Percentiles rank a stretch among this genome's conserved stretches.
phyloP scores from a whole-genome alignment of 495 filamentous ascomycete genomes.

The Pyronema domesticum region DNA sequence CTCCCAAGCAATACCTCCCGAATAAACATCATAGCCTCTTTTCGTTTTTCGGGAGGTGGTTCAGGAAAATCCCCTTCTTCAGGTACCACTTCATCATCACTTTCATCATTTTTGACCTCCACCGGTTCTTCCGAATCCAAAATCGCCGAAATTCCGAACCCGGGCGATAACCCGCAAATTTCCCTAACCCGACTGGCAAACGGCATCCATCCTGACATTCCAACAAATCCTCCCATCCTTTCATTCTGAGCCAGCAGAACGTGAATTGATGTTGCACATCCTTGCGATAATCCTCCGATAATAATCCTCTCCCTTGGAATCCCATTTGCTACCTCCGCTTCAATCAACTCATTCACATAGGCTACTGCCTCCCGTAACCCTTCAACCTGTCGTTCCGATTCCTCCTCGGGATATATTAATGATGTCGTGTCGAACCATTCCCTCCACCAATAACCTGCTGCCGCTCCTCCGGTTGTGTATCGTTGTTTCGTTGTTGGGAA shows the following conservation, averaged over 20 bases:
- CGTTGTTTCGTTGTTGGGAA: constrained; percentile 33
- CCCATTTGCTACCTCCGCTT: constrained; percentile 28
- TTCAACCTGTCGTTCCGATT: constrained; percentile 30
- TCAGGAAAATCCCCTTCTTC: not conserved
- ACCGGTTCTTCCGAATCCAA: not conserved
- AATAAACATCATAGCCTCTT: not conserved
- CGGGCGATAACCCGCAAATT: not conserved
- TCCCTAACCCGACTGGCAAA: constrained; percentile 22
- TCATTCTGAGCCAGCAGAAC: constrained; percentile 27
- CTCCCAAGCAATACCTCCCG: not conserved
- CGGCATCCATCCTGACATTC: constrained; percentile 39
- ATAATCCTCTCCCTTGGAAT: constrained; percentile 25
- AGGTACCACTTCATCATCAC: not conserved
- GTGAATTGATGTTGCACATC: constrained; percentile 35
- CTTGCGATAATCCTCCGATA: constrained; percentile 38
- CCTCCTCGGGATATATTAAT: constrained; percentile 27
- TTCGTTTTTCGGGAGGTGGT: not conserved
- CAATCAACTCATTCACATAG: constrained; percentile 5
- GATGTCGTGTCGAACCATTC: constrained; percentile 38
- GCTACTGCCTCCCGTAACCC: constrained; percentile 31
- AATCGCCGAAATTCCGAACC: not conserved
- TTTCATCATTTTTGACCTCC: not conserved
- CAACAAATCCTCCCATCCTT: constrained; percentile 33
- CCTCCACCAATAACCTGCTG: constrained; percentile 22
- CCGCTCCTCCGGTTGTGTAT: constrained; percentile 25